Evolutionary conservation across 805 yeast species (phyloP), one percentile per base, ranked within the genome.

Genomic region (Geotrichum ghanense): DNA sequence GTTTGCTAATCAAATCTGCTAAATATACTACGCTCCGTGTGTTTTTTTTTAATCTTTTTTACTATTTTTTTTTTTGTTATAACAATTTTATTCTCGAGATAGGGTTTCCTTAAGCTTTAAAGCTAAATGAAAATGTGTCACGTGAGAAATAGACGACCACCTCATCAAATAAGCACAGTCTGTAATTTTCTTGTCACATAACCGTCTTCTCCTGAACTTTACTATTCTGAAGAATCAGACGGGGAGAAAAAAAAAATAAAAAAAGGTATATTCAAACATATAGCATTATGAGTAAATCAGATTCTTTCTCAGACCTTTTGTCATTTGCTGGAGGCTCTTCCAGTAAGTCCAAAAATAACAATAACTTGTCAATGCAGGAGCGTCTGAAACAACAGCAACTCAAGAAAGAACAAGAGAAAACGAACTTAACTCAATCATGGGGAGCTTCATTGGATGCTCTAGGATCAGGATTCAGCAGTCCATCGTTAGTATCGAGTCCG

Each of bases 331-430:
- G 46, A 14, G 59, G 54, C 22, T 51, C 53, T n/a, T 52, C 50
- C 4, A 45, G 46, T 31, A 42, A 49, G 31, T 44, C 45, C n/a
- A 53, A 50, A 39, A 52, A 54, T n/a, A 53, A 57, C 35, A 55
- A 56, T 34, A 39, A 49, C 17, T 44, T 56, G 58, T 55, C 66
- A 26, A 56, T 63, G 20, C 59, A 57, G 17, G 66, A 63, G 45
- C 58, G 64, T 37, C 57, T 50, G 44, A 49, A 48, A 45, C 43
- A 45, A 2, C 47, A 50, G 19, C 50, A 54, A 43, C 41, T 44
- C 6, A 31, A 48, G 39, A 41, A 46, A 17, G 47, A 48, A 17
- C 40, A 40, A 14, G 31, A 39, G 34, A 35, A 45, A 21, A 43
- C 47, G 17, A 37, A 22, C 22, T 14, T 48, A 9, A 23, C 42